Percentiles rank a stretch among this genome's conserved stretches.
phyloP scores from a whole-genome alignment of 164 flowering plant genomes.

The Tetracentron sinense region DNA sequence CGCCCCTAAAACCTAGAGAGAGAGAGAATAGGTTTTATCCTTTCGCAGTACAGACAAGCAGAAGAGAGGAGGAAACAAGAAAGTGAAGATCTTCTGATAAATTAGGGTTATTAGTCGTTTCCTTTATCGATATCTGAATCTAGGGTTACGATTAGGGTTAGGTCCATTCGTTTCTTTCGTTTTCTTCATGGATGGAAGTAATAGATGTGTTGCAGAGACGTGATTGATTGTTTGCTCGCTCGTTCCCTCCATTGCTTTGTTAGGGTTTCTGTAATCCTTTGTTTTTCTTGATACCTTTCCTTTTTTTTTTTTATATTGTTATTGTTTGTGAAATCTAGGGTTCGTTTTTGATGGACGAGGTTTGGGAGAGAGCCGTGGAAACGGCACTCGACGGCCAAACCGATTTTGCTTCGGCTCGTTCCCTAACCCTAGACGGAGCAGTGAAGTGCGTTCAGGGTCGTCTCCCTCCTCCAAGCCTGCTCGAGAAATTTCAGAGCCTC shows the following conservation, averaged over 20 bases:
- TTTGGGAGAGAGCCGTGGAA: conserved; percentile 92
- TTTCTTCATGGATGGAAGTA: background rate
- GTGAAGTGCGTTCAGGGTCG: conserved; percentile 88
- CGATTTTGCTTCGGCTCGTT: conserved; percentile 42
- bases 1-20: background rate
- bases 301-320: background rate
- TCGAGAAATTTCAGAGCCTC: conserved; percentile 65
- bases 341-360: conserved; percentile 7
- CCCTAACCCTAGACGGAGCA: conserved; percentile 79
- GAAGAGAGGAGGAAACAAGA: background rate
- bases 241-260: too few species aligned
- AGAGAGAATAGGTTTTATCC: conserved; percentile 1
- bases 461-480: conserved; percentile 57
- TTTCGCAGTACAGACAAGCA: background rate
- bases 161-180: background rate
- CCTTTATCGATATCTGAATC: background rate
- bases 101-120: too few species aligned
- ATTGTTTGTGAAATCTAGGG: background rate
- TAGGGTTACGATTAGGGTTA: conserved; percentile 4
- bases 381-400: conserved; percentile 80
- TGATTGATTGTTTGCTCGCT: background rate
- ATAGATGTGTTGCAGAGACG: background rate
- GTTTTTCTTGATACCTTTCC: background rate
- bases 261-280: background rate
- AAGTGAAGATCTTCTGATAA: background rate